These are phyloP conservation scores for Backusella sp. DNA, from an alignment of 192 early-diverging fungal genomes.

Conservation along the genomic window DNA sequence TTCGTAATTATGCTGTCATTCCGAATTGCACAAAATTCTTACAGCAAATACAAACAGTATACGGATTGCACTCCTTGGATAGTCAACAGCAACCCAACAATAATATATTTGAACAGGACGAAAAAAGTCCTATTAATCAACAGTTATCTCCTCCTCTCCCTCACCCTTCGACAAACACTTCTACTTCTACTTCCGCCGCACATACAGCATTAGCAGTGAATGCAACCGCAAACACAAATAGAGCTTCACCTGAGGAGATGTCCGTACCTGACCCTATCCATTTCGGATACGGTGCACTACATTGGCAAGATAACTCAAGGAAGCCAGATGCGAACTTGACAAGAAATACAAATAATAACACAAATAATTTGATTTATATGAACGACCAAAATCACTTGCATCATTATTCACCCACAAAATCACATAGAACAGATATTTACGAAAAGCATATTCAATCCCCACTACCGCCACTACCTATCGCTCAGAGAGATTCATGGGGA, in stretches of 20 bases:
- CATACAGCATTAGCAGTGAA: not conserved
- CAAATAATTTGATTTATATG: not conserved
- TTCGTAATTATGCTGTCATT: conserved; percentile 11
- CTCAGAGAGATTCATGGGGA: not conserved
- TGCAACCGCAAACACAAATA: not conserved
- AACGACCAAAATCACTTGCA: not conserved
- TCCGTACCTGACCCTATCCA: not conserved
- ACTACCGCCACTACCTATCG: not conserved
- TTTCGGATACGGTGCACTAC: not conserved
- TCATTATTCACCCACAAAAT: not conserved
- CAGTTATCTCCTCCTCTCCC: not conserved
- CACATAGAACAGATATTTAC: conserved; percentile 3
- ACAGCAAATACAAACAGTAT: conserved; percentile 14
- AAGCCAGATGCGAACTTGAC: not conserved
- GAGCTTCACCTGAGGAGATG: not conserved
- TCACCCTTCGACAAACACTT: not conserved
- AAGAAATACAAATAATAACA: not conserved
- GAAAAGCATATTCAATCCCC: not conserved
- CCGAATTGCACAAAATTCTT: conserved; percentile 16
- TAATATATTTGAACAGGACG: not conserved
- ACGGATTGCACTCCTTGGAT: conserved; percentile 5
- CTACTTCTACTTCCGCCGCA: not conserved
- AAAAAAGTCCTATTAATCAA: not conserved
- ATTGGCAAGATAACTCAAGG: not conserved
- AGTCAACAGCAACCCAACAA: not conserved